Evolutionary conservation across 2,329 filamentous ascomycete genomes (phyloP), one percentile per base, ranked within the genome.

Genomic region (Thermothelomyces thermophilus): DNA sequence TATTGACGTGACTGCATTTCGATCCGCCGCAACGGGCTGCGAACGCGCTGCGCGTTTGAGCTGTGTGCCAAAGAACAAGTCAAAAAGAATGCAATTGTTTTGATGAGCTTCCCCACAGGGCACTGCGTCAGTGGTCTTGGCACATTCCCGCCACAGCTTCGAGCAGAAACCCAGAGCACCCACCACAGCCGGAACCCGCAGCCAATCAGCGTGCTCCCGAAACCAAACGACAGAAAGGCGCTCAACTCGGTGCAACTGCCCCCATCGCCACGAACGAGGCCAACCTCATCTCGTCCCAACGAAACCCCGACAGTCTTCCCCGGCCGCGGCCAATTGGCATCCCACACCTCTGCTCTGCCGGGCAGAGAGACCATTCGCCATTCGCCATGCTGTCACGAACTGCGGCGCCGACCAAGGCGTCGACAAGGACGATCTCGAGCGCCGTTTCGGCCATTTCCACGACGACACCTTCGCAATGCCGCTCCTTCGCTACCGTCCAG

Each of bases 401-500:
- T 30, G 62, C 70, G 52, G 64, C 65, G 56, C 65, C 69, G 56
- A 64, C 67, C 57, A 65, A 65, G 60, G 68, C 65, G 59, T 68
- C 70, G 54, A 64, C 66, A 52, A 68, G 65, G 64, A 62, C 68
- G 22, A 57, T 72, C 51, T 64, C 69, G 56, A 68, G 68, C 57
- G 65, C 64, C 56, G 64, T 60, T 58, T 71, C 72, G 62, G 14
- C 20, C 28, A 67, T 68, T 62, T 28, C 62, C 55, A 70, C 71
- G 62, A 65, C 68, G 62, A 68, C 69, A 63, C 70, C 72, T 60
- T 72, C 74, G 60, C 79, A 82, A 67, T 71, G 70, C 64, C 84
- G 91, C 68, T 78, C 79, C 60, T 86, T 96, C 72, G 87, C 87
- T 64, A 89, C 87, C 54, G 86, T 90, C 60, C 83, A 87, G 68